These are phyloP conservation scores for Fistulinella staudtii DNA, from an alignment of 1,284 basidiomycete species.

Conservation along the genomic window DNA sequence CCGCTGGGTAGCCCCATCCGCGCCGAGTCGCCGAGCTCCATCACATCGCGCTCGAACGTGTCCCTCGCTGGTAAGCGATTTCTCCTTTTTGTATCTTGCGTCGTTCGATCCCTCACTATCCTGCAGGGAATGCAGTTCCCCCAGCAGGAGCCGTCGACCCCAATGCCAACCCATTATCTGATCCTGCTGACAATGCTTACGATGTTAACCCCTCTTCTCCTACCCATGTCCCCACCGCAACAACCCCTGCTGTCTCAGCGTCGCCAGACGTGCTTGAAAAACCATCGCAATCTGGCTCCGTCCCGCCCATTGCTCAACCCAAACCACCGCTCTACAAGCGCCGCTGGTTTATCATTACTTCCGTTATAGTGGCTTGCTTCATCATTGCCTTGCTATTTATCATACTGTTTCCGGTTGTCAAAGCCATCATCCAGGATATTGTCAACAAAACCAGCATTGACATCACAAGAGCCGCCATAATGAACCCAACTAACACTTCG, in stretches of 20 bases:
- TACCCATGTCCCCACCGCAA: too few species aligned
- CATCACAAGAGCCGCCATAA: slow-evolving; percentile 49
- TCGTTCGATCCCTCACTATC: slow-evolving; percentile 2
- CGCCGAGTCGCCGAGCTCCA: too few species aligned
- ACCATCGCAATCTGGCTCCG: slow-evolving; percentile 34
- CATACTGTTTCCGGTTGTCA: slow-evolving; percentile 59
- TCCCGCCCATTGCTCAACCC: neutral
- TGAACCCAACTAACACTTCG: slow-evolving; percentile 49
- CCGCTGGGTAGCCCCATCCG: slow-evolving; percentile 33
- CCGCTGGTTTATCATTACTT: slow-evolving; percentile 46
- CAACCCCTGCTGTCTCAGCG: slow-evolving; percentile 2
- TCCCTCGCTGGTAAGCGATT: slow-evolving; percentile 39
- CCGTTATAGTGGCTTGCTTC: slow-evolving; percentile 37
- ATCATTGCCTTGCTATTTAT: slow-evolving; percentile 62
- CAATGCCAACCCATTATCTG: slow-evolving; percentile 8
- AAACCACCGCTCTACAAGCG: slow-evolving; percentile 37
- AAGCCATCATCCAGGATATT: slow-evolving; percentile 59
- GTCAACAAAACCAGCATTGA: slow-evolving; percentile 52
- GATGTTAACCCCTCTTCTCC: slow-evolving; percentile 18
- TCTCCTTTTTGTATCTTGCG: neutral
- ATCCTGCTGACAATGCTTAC: slow-evolving; percentile 5
- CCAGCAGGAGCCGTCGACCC: slow-evolving; percentile 36
- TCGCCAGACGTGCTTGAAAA: slow-evolving; percentile 15
- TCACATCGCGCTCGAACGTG: slow-evolving; percentile 32
- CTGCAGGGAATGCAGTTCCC: slow-evolving; percentile 36